Base-by-base conservation (phyloP, 352 stramenopile genomes). In the Pythium biforme region DNA sequence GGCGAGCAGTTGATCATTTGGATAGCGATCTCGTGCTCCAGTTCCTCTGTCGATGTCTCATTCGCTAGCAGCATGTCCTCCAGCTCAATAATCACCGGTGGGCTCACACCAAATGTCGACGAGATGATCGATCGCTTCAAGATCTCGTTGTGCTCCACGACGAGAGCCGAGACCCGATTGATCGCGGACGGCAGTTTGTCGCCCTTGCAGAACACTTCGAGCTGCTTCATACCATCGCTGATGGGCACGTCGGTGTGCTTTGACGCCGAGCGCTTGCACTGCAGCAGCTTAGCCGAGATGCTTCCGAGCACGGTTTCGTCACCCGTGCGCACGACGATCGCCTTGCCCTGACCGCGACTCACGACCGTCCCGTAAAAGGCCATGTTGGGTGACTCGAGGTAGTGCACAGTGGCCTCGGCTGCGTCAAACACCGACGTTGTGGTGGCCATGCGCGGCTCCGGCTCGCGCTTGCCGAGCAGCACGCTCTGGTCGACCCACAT, bases 351-450 rank as follows among this genome's bases (percentile, higher is more conserved):
- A 1, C 77, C 77, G 34, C 56, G 59, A 0, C 67, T 74, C 37
- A 86, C 59, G 1, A 69, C 72, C 10, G 74, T 83, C 47, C 77
- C 74, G 55, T 86, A 86, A 47, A 86, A 75, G n/a, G 68, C 72
- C 48, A 86, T 73, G 54, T 83, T 86, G 26, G 59, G 48, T 26
- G 77, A 77, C 48, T 83, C 74, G 49, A 86, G 69, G 60, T 86
- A 86, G 2, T 75, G 65, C 5, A 77, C 59, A 12, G 59, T 78
- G 1, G 64, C 62, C 3, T 70, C 66, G 0, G 66, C 70, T 8
- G 73, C 70, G 37, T 82, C 75, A 62, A 86, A 86, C 27, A 86
- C 73, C 19, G 77, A 86, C 11, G 56, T 70, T 1, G 68, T 70
- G 3, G 65, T 73, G 12, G 68, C 68, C 17, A 58, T 46, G 15